Conservation (phyloP, 176 grass and related monocot species). For the Bothriochloa decipiens region DNA sequence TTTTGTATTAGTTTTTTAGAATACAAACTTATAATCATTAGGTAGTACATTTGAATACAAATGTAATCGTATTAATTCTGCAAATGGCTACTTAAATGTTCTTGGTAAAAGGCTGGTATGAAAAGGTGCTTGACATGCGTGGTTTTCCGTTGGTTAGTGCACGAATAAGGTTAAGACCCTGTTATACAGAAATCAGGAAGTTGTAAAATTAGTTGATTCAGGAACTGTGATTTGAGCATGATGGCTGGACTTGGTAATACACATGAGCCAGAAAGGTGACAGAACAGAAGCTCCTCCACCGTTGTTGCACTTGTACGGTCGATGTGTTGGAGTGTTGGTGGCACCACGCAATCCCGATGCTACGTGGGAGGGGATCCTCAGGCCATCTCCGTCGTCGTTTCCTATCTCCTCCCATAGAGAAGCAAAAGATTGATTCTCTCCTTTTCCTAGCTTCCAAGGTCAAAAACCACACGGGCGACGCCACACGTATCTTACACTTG, state of each 20-base stretch:
- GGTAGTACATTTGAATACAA: not conserved
- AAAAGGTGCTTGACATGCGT: not conserved
- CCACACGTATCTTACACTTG: conserved; percentile 1
- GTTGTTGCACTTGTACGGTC: not conserved
- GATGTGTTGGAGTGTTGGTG: not conserved
- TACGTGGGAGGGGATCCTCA: not conserved
- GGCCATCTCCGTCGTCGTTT: not conserved
- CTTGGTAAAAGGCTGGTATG: not conserved
- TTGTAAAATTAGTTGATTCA: not conserved
- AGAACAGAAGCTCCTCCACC: conserved; percentile 3
- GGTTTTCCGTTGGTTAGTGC: not conserved
- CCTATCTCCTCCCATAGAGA: not conserved
- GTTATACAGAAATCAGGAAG: not conserved
- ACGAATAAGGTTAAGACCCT: not conserved
- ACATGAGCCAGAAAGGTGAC: not conserved
- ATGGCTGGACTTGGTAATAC: not conserved
- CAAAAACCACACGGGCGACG: conserved; percentile 9
- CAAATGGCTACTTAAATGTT: not conserved
- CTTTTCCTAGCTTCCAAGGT: conserved; percentile 47
- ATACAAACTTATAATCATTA: not conserved
- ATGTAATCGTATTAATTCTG: not conserved
- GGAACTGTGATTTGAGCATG: not conserved
- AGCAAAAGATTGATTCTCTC: not conserved
- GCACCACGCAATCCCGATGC: not conserved
- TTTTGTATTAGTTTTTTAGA: not conserved